phyloP scores from a whole-genome alignment of 2,329 filamentous ascomycete genomes.

The Neoscytalidium dimidiatum region DNA sequence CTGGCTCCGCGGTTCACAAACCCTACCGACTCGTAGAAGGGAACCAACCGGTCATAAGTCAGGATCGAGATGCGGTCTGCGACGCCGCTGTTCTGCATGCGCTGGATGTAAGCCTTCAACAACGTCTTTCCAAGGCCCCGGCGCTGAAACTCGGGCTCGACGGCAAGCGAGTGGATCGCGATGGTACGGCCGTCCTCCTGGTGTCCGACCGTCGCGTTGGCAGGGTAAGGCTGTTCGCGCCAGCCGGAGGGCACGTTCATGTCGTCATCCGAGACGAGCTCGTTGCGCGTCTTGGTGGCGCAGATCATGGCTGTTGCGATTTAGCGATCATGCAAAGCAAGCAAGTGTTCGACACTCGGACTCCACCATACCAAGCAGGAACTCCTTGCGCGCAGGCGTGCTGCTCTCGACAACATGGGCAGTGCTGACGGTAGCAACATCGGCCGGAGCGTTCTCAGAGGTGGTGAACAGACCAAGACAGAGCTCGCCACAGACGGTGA shows the following conservation, averaged over 20 bases:
- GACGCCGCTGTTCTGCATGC: constrained; percentile 69
- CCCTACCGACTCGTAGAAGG: constrained; percentile 75
- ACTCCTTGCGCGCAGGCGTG: constrained; percentile 58
- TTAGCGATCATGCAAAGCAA: no score
- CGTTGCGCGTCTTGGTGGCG: constrained; percentile 67
- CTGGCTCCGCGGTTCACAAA: constrained; percentile 72
- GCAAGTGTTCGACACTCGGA: not conserved
- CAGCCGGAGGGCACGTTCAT: constrained; percentile 75
- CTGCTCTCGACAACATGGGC: constrained; percentile 62
- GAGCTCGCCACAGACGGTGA: constrained; percentile 73
- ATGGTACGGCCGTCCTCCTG: constrained; percentile 73
- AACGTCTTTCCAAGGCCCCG: constrained; percentile 73
- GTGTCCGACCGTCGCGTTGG: constrained; percentile 58
- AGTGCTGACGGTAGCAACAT: constrained; percentile 54
- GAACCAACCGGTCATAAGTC: constrained; percentile 71
- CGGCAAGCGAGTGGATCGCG: constrained; percentile 79
- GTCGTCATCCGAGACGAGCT: constrained; percentile 69
- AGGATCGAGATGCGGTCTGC: constrained; percentile 75
- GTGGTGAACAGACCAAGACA: constrained; percentile 79
- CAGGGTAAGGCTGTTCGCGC: constrained; percentile 44
- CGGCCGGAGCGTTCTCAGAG: constrained; percentile 44
- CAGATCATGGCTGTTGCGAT: constrained; percentile 65
- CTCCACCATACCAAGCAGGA: constrained; percentile 56
- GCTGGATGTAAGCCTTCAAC: constrained; percentile 74
- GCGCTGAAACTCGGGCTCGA: constrained; percentile 73